Evolutionary conservation across 225 moss, liverwort and hornwort species (phyloP).

Genomic region (Pleurozium schreberi): DNA sequence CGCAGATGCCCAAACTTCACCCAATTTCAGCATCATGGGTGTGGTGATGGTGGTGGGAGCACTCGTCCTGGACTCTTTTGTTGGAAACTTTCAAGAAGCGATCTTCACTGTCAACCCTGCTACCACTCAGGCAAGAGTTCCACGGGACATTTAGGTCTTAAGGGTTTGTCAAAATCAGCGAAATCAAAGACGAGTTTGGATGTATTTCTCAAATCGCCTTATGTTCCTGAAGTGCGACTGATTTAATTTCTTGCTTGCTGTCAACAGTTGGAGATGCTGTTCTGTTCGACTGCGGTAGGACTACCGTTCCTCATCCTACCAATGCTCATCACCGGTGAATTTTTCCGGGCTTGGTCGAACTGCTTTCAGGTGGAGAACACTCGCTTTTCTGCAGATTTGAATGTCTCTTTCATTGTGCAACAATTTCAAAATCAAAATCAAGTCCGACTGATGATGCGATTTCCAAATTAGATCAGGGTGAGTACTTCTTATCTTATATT

Average conservation of each 20-base stretch:
- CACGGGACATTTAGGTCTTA: not conserved
- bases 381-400: not conserved
- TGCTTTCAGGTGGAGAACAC: slow-evolving; percentile 34
- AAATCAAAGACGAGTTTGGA: not conserved
- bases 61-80: slow-evolving; percentile 64
- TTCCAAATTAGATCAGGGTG: slow-evolving; percentile 21
- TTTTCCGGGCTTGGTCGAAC: slow-evolving; percentile 62
- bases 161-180: not conserved
- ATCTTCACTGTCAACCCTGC: slow-evolving; percentile 66
- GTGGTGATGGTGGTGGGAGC: slow-evolving; percentile 81
- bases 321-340: slow-evolving; percentile 71
- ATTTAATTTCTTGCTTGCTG: not conserved
- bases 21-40: slow-evolving; percentile 70
- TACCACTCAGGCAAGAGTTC: slow-evolving; percentile 57
- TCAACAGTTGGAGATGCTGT: slow-evolving; percentile 81
- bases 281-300: slow-evolving; percentile 70
- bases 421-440: slow-evolving; percentile 4
- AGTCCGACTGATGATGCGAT: not conserved
- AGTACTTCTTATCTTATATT: not conserved
- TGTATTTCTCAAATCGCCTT: not conserved
- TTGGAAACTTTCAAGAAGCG: slow-evolving; percentile 78
- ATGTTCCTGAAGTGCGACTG: not conserved
- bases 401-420: not conserved
- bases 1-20: slow-evolving; percentile 69
- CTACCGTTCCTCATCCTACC: slow-evolving; percentile 76